phyloP scores from a whole-genome alignment of 2,329 filamentous ascomycete genomes.

The Hypocreales sp. region DNA sequence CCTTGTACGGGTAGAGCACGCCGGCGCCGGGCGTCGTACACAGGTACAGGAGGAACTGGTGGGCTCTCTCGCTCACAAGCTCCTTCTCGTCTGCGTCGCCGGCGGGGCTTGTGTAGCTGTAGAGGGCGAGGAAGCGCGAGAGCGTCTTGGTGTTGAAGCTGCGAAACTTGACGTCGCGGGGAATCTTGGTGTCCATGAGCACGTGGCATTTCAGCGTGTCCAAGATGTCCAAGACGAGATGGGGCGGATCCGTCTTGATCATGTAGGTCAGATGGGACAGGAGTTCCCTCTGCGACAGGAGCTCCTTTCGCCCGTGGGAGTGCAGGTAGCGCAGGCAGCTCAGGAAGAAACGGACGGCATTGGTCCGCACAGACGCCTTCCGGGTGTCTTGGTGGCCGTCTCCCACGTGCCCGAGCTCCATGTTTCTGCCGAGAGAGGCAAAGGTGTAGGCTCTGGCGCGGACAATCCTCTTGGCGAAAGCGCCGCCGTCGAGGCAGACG shows the following conservation, averaged over 20 bases:
- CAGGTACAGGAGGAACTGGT: slow-evolving; percentile 58
- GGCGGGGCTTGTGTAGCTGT: slow-evolving; percentile 38
- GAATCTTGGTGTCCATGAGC: slow-evolving; percentile 58
- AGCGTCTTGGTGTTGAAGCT: slow-evolving; percentile 64
- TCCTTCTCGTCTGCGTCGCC: slow-evolving; percentile 23
- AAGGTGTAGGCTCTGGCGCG: slow-evolving; percentile 64
- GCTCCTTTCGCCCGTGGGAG: slow-evolving; percentile 61
- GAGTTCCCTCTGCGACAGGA: slow-evolving; percentile 67
- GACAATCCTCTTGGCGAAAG: slow-evolving; percentile 63
- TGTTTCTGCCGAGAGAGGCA: slow-evolving; percentile 64
- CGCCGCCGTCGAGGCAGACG: slow-evolving; percentile 73
- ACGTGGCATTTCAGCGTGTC: slow-evolving; percentile 54
- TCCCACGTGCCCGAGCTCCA: slow-evolving; percentile 50
- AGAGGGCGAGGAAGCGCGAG: slow-evolving; percentile 55
- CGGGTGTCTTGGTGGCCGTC: slow-evolving; percentile 44
- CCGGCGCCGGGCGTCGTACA: slow-evolving; percentile 64
- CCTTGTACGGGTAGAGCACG: slow-evolving; percentile 58
- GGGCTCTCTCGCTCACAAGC: slow-evolving; percentile 51
- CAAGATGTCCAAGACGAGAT: slow-evolving; percentile 61
- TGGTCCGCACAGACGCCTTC: slow-evolving; percentile 67
- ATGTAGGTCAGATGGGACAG: slow-evolving; percentile 69
- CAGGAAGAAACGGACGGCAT: slow-evolving; percentile 68
- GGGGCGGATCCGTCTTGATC: slow-evolving; percentile 62
- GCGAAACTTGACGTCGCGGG: slow-evolving; percentile 57
- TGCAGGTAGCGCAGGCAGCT: slow-evolving; percentile 67